Evolutionary conservation across 768 basidiomycete species (phyloP).

Genomic region (Kwoniella sp.): DNA sequence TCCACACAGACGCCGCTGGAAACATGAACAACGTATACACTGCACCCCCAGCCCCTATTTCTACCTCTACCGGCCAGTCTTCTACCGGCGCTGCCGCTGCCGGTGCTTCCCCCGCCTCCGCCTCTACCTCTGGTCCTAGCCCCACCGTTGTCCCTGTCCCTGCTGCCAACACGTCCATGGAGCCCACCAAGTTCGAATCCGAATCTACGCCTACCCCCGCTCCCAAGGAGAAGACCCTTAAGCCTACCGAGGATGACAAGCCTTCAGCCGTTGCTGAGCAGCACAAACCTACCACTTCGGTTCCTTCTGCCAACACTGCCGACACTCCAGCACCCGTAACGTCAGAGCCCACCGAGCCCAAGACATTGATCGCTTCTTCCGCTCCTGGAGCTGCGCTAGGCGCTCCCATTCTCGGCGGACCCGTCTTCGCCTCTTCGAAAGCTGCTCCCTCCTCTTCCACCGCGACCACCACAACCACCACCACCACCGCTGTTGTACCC

Average conservation of each 20-base stretch:
- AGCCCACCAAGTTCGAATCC: background rate
- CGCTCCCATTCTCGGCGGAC: constrained; percentile 14
- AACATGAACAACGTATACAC: constrained; percentile 57
- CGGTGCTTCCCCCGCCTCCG: constrained; percentile 1
- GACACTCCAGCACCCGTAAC: constrained; percentile 28
- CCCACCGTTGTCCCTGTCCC: background rate
- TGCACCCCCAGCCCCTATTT: constrained; percentile 43
- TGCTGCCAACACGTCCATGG: background rate
- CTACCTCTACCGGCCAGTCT: background rate
- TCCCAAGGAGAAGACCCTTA: constrained; percentile 23
- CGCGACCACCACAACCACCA: constrained; percentile 12
- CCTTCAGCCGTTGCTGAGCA: constrained; percentile 20
- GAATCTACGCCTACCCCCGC: constrained; percentile 11
- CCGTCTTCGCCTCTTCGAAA: constrained; percentile 11
- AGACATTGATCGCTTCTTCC: constrained; percentile 38
- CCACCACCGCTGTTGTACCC: constrained; percentile 11
- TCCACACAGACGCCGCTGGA: constrained; percentile 50
- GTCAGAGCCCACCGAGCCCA: constrained; percentile 31
- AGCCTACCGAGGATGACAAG: constrained; percentile 20
- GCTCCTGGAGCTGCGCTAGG: constrained; percentile 35
- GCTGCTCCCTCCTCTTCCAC: constrained; percentile 3
- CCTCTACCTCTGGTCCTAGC: constrained; percentile 5
- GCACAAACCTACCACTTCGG: constrained; percentile 11
- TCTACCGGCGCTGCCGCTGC: background rate
- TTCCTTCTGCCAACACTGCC: constrained; percentile 20